phyloP scores from a whole-genome alignment of 1,139 yeast species.

The Blastobotrys arbuscula region DNA sequence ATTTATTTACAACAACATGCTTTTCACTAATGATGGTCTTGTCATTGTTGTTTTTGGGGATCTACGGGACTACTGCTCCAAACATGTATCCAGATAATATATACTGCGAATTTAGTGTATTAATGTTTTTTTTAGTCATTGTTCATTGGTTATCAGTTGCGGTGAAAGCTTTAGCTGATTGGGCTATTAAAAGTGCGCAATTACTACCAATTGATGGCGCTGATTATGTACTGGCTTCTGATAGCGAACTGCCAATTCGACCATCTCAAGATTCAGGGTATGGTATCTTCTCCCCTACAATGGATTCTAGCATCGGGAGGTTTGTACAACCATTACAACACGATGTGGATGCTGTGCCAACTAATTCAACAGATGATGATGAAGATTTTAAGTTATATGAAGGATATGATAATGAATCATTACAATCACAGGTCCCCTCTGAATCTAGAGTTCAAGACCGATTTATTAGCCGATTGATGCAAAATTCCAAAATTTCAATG shows the following conservation, averaged over 20 bases:
- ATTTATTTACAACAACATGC: slow-evolving; percentile 49
- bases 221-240: slow-evolving; percentile 28
- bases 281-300: slow-evolving; percentile 11
- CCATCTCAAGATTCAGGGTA: slow-evolving; percentile 27
- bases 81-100: slow-evolving; percentile 72
- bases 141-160: slow-evolving; percentile 53
- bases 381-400: slow-evolving; percentile 17
- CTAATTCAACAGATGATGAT: slow-evolving; percentile 6
- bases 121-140: slow-evolving; percentile 48
- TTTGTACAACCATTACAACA: neutral
- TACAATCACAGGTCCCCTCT: slow-evolving; percentile 5
- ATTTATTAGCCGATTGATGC: slow-evolving; percentile 26
- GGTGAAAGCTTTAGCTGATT: slow-evolving; percentile 38
- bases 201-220: slow-evolving; percentile 35
- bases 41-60: slow-evolving; percentile 53
- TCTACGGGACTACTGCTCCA: slow-evolving; percentile 59
- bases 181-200: slow-evolving; percentile 33
- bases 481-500: slow-evolving; percentile 28
- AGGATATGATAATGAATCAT: slow-evolving; percentile 8
- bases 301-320: neutral
- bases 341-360: slow-evolving; percentile 4
- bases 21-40: slow-evolving; percentile 45
- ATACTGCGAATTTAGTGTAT: slow-evolving; percentile 60
- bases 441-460: slow-evolving; percentile 19
- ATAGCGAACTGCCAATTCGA: slow-evolving; percentile 13